phyloP scores from a whole-genome alignment of 106 monocot species.

The Vanilla planifolia region DNA sequence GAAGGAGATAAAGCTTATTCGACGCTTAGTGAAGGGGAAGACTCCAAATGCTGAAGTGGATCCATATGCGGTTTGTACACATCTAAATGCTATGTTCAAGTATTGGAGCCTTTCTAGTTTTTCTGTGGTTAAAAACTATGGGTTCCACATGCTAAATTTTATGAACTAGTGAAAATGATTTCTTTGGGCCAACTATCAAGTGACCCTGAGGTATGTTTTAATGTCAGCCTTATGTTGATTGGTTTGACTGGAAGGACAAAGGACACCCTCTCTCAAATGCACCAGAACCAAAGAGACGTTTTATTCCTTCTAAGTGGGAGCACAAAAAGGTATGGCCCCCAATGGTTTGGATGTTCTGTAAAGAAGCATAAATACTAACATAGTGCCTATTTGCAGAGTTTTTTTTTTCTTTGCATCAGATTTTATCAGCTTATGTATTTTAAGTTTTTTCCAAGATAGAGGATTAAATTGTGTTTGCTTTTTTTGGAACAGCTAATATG shows the following conservation, averaged over 20 bases:
- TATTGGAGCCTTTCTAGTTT: neutral
- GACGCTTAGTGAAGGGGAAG: slow-evolving; percentile 58
- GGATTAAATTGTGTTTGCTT: too few species aligned
- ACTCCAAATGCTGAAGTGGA: slow-evolving; percentile 83
- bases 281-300: slow-evolving; percentile 98
- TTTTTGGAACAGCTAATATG: too few species aligned
- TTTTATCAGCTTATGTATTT: too few species aligned
- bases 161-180: slow-evolving; percentile 1
- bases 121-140: neutral
- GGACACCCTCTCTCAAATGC: slow-evolving; percentile 91
- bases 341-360: neutral
- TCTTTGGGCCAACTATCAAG: neutral
- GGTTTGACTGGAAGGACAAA: slow-evolving; percentile 89
- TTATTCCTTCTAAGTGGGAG: slow-evolving; percentile 95
- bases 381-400: neutral
- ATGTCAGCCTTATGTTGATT: slow-evolving; percentile 86
- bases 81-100: neutral
- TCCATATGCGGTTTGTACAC: slow-evolving; percentile 71
- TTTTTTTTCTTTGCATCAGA: neutral
- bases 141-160: neutral
- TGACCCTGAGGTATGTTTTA: neutral
- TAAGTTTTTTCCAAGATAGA: too few species aligned
- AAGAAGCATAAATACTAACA: neutral
- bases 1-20: slow-evolving; percentile 59
- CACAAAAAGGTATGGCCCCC: slow-evolving; percentile 60